Percentiles rank a stretch among this genome's conserved stretches.
Evolutionary conservation across 768 basidiomycete species (phyloP).

Genomic region (Phylloporus arenicola): DNA sequence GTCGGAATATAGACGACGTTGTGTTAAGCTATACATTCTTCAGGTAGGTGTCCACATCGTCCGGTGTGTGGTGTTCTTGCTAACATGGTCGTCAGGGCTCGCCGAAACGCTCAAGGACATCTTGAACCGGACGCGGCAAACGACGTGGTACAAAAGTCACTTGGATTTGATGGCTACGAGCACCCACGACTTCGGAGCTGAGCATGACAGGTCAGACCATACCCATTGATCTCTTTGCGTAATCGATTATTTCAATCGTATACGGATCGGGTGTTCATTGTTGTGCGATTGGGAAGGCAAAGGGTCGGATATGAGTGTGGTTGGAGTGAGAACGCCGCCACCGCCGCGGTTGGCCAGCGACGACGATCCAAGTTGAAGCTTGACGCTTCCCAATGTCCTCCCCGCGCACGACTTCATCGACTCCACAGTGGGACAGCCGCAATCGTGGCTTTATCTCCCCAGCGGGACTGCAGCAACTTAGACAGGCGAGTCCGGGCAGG

Average conservation of each 20-base stretch:
- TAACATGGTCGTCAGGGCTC: slow-evolving; percentile 50
- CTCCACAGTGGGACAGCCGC: slow-evolving; percentile 34
- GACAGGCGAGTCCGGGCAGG: slow-evolving; percentile 30
- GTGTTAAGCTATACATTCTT: slow-evolving; percentile 98
- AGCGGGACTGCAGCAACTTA: slow-evolving; percentile 30
- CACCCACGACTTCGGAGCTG: slow-evolving; percentile 26
- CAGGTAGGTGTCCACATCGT: slow-evolving; percentile 46
- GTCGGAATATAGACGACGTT: slow-evolving; percentile 82
- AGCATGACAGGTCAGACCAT: neutral
- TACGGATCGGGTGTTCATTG: too few relatives aligned
- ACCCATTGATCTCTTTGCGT: neutral
- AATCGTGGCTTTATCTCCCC: slow-evolving; percentile 33
- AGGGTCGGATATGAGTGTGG: neutral
- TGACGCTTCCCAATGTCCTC: slow-evolving; percentile 10
- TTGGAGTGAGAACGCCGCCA: slow-evolving; percentile 1
- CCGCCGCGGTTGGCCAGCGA: neutral
- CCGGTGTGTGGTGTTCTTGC: neutral
- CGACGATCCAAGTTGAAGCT: slow-evolving; percentile 7
- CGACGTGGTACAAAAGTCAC: slow-evolving; percentile 69
- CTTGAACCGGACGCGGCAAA: slow-evolving; percentile 87
- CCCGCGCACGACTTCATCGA: slow-evolving; percentile 21
- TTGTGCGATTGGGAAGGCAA: neutral
- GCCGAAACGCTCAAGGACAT: slow-evolving; percentile 79
- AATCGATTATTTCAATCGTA: too few relatives aligned
- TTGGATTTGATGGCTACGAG: slow-evolving; percentile 69